These are phyloP conservation scores for Aspergillus saccharolyticus DNA, from an alignment of 495 filamentous ascomycete species.

Conservation along the genomic window DNA sequence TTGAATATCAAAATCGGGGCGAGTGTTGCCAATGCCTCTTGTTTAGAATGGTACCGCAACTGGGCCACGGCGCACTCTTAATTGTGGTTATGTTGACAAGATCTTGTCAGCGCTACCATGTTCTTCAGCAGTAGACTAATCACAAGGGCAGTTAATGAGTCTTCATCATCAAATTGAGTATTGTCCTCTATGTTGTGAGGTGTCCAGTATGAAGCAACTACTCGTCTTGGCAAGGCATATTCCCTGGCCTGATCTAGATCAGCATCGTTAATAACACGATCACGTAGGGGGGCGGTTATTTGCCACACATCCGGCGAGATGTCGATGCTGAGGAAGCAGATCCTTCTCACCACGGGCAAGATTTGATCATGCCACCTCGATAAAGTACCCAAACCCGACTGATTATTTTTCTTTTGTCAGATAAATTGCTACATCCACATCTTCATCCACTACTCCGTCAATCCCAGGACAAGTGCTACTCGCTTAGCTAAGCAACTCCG, in stretches of 20 bases:
- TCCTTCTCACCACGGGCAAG: neutral
- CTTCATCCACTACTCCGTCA: no score
- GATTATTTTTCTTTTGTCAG: neutral
- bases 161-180: no score
- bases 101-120: no score
- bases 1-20: slow-evolving; percentile 79
- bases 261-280: neutral
- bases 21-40: slow-evolving; percentile 78
- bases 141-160: no score
- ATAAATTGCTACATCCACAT: neutral
- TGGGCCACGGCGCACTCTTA: slow-evolving; percentile 55
- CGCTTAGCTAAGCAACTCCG: slow-evolving; percentile 26
- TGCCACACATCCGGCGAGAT: neutral
- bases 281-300: neutral
- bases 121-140: no score
- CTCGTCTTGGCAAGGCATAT: neutral
- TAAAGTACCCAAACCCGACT: no score
- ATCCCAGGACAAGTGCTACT: neutral
- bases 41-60: slow-evolving; percentile 75
- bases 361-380: no score
- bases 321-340: neutral
- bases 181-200: no score
- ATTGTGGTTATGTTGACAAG: neutral
- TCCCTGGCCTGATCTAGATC: neutral
- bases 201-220: no score